Percentiles rank a stretch among this genome's conserved stretches.
These are phyloP conservation scores for Lactuca saligna DNA, from an alignment of 129 eudicot genomes.

Conservation along the genomic window DNA sequence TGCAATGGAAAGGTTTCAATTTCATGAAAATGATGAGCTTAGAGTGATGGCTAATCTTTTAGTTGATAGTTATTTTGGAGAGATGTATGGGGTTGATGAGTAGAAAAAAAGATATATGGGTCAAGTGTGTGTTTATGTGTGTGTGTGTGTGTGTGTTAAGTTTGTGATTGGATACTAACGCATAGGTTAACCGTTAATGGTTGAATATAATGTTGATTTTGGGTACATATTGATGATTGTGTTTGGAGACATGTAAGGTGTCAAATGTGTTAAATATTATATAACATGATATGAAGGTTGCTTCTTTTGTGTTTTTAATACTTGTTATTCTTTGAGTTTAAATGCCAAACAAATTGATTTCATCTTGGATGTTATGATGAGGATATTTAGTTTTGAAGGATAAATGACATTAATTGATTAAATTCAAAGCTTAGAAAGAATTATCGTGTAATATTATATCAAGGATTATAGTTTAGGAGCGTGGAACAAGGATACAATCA, in stretches of 20 bases:
- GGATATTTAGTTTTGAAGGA: too few species aligned
- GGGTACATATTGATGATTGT: slow-evolving; percentile 9
- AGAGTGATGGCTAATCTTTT: slow-evolving; percentile 77
- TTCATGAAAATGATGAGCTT: slow-evolving; percentile 86
- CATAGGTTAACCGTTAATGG: slow-evolving; percentile 18
- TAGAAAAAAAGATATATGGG: slow-evolving; percentile 21
- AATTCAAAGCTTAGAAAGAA: too few species aligned
- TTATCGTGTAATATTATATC: too few species aligned
- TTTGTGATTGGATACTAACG: background rate
- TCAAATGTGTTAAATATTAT: background rate
- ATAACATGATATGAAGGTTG: too few species aligned
- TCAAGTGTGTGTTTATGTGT: slow-evolving; percentile 11
- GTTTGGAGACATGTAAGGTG: slow-evolving; percentile 13
- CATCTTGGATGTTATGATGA: too few species aligned
- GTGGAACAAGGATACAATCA: too few species aligned
- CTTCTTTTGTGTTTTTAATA: too few species aligned
- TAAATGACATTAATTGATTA: too few species aligned
- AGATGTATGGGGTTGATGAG: slow-evolving; percentile 75
- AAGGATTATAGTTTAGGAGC: too few species aligned
- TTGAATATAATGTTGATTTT: slow-evolving; percentile 14
- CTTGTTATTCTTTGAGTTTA: too few species aligned
- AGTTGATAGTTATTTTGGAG: slow-evolving; percentile 88
- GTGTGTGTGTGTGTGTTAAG: background rate
- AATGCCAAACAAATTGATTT: too few species aligned
- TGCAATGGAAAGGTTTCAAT: slow-evolving; percentile 87